Base-by-base conservation (phyloP, 2,329 filamentous ascomycete species). In the Diaporthe citrichinensis region DNA sequence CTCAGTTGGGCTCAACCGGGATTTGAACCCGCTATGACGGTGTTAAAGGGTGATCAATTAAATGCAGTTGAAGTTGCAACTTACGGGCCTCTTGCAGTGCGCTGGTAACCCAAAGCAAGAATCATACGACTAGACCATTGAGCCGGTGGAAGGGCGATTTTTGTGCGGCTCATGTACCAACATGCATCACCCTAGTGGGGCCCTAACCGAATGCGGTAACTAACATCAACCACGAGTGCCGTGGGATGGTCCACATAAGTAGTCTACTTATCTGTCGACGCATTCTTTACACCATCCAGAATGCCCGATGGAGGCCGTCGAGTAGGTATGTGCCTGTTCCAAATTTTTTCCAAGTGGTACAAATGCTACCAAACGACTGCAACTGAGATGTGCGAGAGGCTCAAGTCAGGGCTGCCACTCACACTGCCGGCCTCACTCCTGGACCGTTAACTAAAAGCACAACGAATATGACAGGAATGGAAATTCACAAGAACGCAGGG, bases 91-190 rank as follows among this genome's bases (percentile, higher is more conserved):
- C 71, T 62, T 73, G 71, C 71, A 73, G 71, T 73, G 58, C 34
- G 71, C 51, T 61, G 58, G 49, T 44, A 41, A 73, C 71, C 71
- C 71, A 73, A 73, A 73, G 71, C 71, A 73, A 62, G 71, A 73
- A 73, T 73, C 71, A 73, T 73, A 73, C 71, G 71, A 73, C 71
- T 73, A 73, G 71, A 73, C 71, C 71, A 73, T 51, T 62, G 59
- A 62, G 71, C 71, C 71, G 46, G 28, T 73, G 46, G 5, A 8
- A 1, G 3, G 4, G 25, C 34, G 6, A 53, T 9, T 20, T 39
- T 44, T 46, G 3, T 8, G 12, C 12, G 12, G 1, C 2, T 14
- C 3, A 59, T 25, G 34, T 59, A 59, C 31, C 2, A 3, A 3
- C 0, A 0, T 1, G 4, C 6, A 10, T 14, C 34, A 41, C 34